Base-by-base conservation (phyloP, 2,329 filamentous ascomycete genomes). In the Pyrenochaeta sp. region DNA sequence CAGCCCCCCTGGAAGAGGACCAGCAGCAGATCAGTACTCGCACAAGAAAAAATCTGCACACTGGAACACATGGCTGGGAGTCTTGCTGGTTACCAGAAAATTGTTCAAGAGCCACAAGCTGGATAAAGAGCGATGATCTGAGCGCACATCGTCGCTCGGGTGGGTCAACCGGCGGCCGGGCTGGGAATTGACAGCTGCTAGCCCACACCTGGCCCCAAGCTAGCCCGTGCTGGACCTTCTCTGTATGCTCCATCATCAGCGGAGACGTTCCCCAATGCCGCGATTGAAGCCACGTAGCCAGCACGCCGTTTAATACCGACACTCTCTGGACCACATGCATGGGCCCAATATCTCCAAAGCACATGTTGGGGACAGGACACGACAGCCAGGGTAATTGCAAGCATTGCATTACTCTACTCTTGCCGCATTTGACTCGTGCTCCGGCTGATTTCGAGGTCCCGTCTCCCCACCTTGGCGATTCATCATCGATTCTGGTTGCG, bases 381-480 rank as follows among this genome's bases (percentile, higher is more conserved):
- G 35, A 17, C 15, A 15, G 20, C 21, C 6, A 14, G 14, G 11
- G 4, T 14, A 14, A 36, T 24, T 11, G 14, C 13, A 15, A 14
- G 11, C 20, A 6, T 10, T 29, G 24, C 35, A 27, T 37, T 9
- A 34, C 27, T 31, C 22, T n/a, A 15, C 22, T 24, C 27, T 11
- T 20, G n/a, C 23, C 27, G 23, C 22, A 37, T 36, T 40, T 35
- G 44, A 30, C 37, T 44, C 48, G 35, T 34, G 18, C 31, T 44
- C 14, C 28, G 35, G 44, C 36, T 10, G 35, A 44, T 44, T 18
- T 20, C 31, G 13, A 24, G 18, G 42, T 49, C 49, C 49, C n/a
- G 49, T 39, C 42, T 52, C 49, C 49, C 49, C 49, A 40, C 29
- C 45, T 52, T 52, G 45, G 49, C 49, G 41, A 43, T 45, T 39